Evolutionary conservation across 768 basidiomycete species (phyloP).

Genomic region (Boletus barrowsii): DNA sequence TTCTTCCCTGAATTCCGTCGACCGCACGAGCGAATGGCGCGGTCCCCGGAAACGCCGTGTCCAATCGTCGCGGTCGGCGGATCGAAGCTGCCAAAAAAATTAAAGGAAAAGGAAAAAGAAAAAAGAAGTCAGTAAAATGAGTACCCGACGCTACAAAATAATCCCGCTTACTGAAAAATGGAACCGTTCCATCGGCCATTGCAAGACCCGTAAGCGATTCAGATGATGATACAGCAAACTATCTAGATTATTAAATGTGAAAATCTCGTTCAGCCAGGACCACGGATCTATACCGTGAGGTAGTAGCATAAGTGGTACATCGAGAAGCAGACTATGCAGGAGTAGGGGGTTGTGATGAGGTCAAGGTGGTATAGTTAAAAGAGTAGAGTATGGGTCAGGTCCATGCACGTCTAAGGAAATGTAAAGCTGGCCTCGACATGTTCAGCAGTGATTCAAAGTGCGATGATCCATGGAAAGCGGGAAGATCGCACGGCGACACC

Average conservation of each 20-base stretch:
- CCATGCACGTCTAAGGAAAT: slow-evolving; percentile 21
- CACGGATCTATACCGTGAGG: slow-evolving; percentile 27
- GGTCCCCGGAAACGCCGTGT: not conserved
- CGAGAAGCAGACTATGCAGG: slow-evolving; percentile 30
- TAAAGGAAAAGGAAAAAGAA: not conserved
- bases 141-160: not conserved
- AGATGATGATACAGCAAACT: slow-evolving; percentile 17
- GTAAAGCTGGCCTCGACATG: slow-evolving; percentile 16
- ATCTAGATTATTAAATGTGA: slow-evolving; percentile 29
- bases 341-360: slow-evolving; percentile 15
- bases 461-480: slow-evolving; percentile 6
- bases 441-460: slow-evolving; percentile 11
- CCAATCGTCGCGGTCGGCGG: not conserved
- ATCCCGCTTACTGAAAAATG: slow-evolving; percentile 23
- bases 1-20: not conserved
- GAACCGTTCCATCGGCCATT: slow-evolving; percentile 2
- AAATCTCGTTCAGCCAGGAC: slow-evolving; percentile 10
- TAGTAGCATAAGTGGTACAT: slow-evolving; percentile 30
- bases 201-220: slow-evolving; percentile 10
- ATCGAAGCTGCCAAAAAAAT: slow-evolving; percentile 7
- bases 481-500: slow-evolving; percentile 13
- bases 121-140: slow-evolving; percentile 15
- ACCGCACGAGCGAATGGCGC: not conserved
- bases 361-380: slow-evolving; percentile 29
- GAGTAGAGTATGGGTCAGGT: slow-evolving; percentile 29